A percentile compares a stretch with the other conserved stretches of the same genome.
phyloP scores from a whole-genome alignment of 768 basidiomycete species.

The Rickenella mellea region DNA sequence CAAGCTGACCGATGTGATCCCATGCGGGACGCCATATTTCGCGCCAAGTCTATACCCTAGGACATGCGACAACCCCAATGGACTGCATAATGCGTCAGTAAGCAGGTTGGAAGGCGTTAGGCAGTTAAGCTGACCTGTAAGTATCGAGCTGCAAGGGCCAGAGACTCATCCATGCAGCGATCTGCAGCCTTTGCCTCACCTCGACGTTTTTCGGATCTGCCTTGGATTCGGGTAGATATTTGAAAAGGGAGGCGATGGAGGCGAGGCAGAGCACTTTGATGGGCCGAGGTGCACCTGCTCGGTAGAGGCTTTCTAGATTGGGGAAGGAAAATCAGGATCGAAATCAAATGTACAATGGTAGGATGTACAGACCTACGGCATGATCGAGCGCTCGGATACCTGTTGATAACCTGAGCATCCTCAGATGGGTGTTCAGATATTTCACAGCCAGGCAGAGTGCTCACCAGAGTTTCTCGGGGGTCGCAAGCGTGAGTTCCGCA shows the following conservation, averaged over 20 bases:
- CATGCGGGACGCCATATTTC: conserved; percentile 67
- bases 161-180: conserved; percentile 75
- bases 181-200: conserved; percentile 56
- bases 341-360: not conserved
- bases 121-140: conserved; percentile 32
- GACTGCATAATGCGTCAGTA: conserved; percentile 22
- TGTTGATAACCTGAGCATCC: conserved; percentile 52
- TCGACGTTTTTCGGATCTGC: conserved; percentile 45
- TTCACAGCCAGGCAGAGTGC: conserved; percentile 10
- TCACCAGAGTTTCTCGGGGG: conserved; percentile 70
- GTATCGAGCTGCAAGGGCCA: conserved; percentile 55
- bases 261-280: conserved; percentile 56
- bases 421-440: conserved; percentile 8
- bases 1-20: conserved; percentile 64
- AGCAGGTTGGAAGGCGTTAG: not conserved
- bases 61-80: conserved; percentile 68
- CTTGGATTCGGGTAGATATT: conserved; percentile 58
- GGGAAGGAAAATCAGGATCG: conserved; percentile 1
- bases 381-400: conserved; percentile 76
- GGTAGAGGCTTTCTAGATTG: conserved; percentile 51
- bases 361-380: conserved; percentile 45
- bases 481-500: conserved; percentile 60
- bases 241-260: conserved; percentile 65
- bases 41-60: conserved; percentile 71
- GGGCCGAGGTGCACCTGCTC: conserved; percentile 43